Base-by-base conservation (phyloP, 2,329 filamentous ascomycete genomes). In the Purpureocillium takamizusanense region DNA sequence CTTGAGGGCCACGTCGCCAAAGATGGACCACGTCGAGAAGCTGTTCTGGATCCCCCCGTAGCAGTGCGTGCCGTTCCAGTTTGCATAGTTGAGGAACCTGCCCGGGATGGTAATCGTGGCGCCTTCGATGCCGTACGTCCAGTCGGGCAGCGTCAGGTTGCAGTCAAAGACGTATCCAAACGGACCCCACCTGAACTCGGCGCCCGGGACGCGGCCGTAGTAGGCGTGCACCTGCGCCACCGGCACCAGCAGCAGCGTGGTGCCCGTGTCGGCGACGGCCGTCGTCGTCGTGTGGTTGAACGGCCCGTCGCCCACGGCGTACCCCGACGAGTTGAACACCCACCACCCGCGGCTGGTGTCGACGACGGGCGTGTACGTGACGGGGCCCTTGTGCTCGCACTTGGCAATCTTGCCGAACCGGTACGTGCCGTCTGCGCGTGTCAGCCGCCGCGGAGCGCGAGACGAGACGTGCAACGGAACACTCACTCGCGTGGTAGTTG, bases 331-430 rank as follows among this genome's bases (percentile, higher is more conserved):
- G 14, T 45, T 49, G 33, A 49, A 54, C 17, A 29, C 33, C 83
- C 83, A 88, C 64, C 78, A 85, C 12, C 82, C 83, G 18, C 66
- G 60, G n/a, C 67, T 68, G 17, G 66, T 68, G 53, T 85, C 74
- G 44, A 86, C 68, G 44, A 86, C 68, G 9, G 71, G 64, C 14
- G 78, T 66, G 54, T 78, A 86, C 16, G 68, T 60, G 50, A 89
- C 69, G 6, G 69, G 50, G 28, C 83, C 83, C 2, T 56, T 66
- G 56, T 82, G 83, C 50, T 83, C 78, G 41, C 61, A 63, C 2
- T 51, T 53, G 54, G 88, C 81, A 50, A 89, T 78, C 48, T 60
- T 69, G 43, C 85, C 85, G 50, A 89, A 89, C 53, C 86, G 79
- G 61, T 86, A 89, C 18, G 73, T 70, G 33, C 83, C 83, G 2